Evolutionary conservation across 768 basidiomycete genomes (phyloP), one percentile per base, ranked within the genome.

Genomic region (Boletus sp.): DNA sequence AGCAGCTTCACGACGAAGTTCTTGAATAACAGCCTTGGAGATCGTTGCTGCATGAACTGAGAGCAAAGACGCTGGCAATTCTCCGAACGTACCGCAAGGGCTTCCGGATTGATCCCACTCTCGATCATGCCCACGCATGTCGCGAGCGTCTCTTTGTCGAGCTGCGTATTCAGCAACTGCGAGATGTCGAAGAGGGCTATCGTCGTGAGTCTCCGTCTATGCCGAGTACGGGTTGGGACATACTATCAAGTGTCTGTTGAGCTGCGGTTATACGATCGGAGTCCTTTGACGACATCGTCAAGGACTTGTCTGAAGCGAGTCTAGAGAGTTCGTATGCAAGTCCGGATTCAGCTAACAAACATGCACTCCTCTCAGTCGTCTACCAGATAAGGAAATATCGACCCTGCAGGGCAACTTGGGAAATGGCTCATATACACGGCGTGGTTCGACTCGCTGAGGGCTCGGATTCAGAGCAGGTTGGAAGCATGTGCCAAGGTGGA

Each of bases 91-190:
- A 95, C 93, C 62, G 93, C 93, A 43, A 96, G 77, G 0, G 92
- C 93, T 64, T 95, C 92, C 11, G 93, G 91, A 69, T 95, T 96
- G 44, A 89, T 90, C 17, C 93, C 93, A 56, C 83, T 86, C 73
- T 96, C 93, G 62, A 96, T 93, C 87, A 96, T 86, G 38, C 85
- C 81, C 23, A 96, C 84, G 68, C 93, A 96, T 25, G 89, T 93
- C 34, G 88, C 91, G n/a, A 96, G 81, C 3, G 90, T 91, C 66
- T 93, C 89, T 64, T 89, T 91, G 74, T 95, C 92, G 39, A 96
- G 78, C 53, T 87, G 83, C 0, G 93, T 94, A 58, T 93, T 89
- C 47, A 96, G 73, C 43, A 95, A 72, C 72, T 93, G 90, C 19
- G 93, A 93, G 51, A 96, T 89, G 55, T 94, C 92, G 64, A 85